Conservation (phyloP, 495 filamentous ascomycete species). For the Penicillium daleae region DNA sequence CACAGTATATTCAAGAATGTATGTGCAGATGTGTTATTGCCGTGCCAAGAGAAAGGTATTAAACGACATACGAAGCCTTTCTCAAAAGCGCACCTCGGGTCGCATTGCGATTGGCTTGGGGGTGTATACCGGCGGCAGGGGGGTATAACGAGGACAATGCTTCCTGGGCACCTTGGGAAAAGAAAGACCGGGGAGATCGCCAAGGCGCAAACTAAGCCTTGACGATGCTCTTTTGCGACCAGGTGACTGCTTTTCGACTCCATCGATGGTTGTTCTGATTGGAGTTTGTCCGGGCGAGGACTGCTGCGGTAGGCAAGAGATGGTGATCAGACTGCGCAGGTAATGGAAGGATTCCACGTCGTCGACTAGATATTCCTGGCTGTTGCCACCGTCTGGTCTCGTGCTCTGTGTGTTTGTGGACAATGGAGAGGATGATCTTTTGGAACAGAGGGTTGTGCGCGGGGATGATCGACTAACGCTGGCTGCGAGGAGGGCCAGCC, state of each 20-base stretch:
- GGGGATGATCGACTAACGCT: slow-evolving; percentile 16
- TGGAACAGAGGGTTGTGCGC: not conserved
- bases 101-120: slow-evolving; percentile 17
- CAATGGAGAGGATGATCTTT: slow-evolving; percentile 7
- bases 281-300: not conserved
- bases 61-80: not conserved
- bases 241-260: not conserved
- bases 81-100: slow-evolving; percentile 32
- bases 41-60: not conserved
- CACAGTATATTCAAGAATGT: not conserved
- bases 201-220: slow-evolving; percentile 24
- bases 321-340: slow-evolving; percentile 31
- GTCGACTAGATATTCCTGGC: slow-evolving; percentile 9
- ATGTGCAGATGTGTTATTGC: slow-evolving; percentile 1
- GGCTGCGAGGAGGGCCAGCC: slow-evolving; percentile 22
- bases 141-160: slow-evolving; percentile 24
- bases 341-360: slow-evolving; percentile 34
- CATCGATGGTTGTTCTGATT: slow-evolving; percentile 6
- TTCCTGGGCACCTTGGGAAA: slow-evolving; percentile 15
- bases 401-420: not conserved
- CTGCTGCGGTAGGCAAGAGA: slow-evolving; percentile 21
- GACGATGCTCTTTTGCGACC: slow-evolving; percentile 27
- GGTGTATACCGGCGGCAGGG: slow-evolving; percentile 25
- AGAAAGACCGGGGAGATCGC: slow-evolving; percentile 18
- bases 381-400: not conserved